Base-by-base conservation (phyloP, 345 rosid species). In the Eucalyptus albens region DNA sequence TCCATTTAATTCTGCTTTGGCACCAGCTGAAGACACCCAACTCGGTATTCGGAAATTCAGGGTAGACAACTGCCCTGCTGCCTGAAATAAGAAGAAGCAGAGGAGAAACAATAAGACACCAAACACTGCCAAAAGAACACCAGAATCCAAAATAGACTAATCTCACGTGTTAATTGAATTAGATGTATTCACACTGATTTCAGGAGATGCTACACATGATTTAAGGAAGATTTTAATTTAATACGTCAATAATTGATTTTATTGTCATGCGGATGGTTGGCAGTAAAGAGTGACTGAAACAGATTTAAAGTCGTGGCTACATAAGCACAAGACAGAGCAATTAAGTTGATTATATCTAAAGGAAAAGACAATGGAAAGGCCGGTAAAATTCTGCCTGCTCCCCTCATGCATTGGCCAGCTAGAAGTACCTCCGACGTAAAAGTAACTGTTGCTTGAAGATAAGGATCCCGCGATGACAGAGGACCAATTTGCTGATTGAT, bases 41-140 rank as follows among this genome's bases (percentile, higher is more conserved):
- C 90, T 62, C 11, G 99, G 99, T 88, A 96, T 92, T 24, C 99
- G 94, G 88, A 97, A 90, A 90, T 97, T 93, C 94, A 98, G 88
- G 80, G 98, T 93, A 45, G 99, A 92, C 62, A 92, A 89, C 87
- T 91, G 92, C 77, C 88, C 93, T 21, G 89, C 59, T 31, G 91
- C 96, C 99, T 98, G 92, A 86, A 65, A 81, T 16, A 88, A 83
- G 47, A 17, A 15, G 67, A 37, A 56, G 29, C 62, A 42, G 42
- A 40, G 69, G 51, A 86, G 65, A 67, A 86, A 49, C 24, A 24
- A 55, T n/a, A 45, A 72, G 51, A 65, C 51, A 14, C 27, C 37
- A 62, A 24, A 50, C 44, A 50, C 42, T 15, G 86, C 65, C 22
- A 27, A 45, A 69, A 24, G 27, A 27, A n/a, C 26, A 11, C 83